Evolutionary conservation across 352 stramenopile species (phyloP).

Genomic region (Phytopythium ostracodes): DNA sequence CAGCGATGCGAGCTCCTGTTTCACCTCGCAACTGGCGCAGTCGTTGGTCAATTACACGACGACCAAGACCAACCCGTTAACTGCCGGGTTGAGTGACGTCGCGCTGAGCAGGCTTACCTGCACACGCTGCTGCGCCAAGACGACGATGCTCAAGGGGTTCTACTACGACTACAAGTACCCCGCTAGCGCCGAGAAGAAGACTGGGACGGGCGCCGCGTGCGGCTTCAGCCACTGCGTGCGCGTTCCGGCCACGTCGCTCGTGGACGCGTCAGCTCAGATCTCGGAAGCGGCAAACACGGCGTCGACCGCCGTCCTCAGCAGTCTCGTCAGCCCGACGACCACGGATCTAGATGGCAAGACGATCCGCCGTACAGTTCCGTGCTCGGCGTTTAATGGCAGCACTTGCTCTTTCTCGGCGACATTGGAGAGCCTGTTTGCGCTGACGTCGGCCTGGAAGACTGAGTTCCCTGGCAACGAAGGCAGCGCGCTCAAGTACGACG

Average conservation of each 20-base stretch:
- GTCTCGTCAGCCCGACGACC: neutral
- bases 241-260: neutral
- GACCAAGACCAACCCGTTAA: neutral
- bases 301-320: neutral
- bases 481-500: neutral
- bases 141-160: constrained; percentile 11
- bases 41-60: constrained; percentile 6
- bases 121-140: constrained; percentile 19
- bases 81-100: neutral
- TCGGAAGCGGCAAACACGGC: neutral
- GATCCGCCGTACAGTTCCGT: neutral
- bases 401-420: neutral
- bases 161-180: constrained; percentile 20
- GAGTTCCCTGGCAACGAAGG: neutral
- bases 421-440: constrained; percentile 7
- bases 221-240: constrained; percentile 14
- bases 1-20: constrained; percentile 9
- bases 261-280: neutral
- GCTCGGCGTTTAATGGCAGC: neutral
- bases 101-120: constrained; percentile 12
- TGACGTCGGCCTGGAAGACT: constrained; percentile 4
- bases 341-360: neutral
- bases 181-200: constrained; percentile 8
- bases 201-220: constrained; percentile 9
- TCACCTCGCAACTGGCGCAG: constrained; percentile 6